Base-by-base conservation (phyloP, 2,329 filamentous ascomycete species). In the Scytalidium lignicola region DNA sequence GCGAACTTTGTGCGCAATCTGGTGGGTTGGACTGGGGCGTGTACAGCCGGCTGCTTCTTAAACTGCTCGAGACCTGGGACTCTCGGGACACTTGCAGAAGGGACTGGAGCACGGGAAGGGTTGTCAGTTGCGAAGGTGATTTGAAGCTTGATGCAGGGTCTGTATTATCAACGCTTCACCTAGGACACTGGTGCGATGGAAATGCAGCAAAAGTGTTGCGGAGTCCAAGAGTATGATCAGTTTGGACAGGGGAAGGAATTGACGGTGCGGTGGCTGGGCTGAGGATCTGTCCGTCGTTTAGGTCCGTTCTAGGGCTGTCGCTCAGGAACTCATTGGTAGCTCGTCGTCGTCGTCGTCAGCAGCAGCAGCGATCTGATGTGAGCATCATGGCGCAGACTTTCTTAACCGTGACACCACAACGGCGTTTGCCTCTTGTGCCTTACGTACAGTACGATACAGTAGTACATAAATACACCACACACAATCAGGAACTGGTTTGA, bases 191-290 rank as follows among this genome's bases (percentile, higher is more conserved):
- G 32, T 37, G 32, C 15, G 32, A 37, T 37, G 12, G n/a, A 37
- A 37, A 37, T 37, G 32, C 23, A 26, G 23, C 23, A 26, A 26
- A n/a, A 26, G 23, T 26, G 23, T 6, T 6, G 23, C 23, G 23
- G 23, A 26, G 23, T 10, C 10, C 23, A n/a, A n/a, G 23, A 26
- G 23, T 26, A 26, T 26, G 23, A 6, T 26, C 23, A 26, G 10
- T 5, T 26, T 26, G 5, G 6, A 26, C 23, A 26, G 23, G 23
- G 23, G 23, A 26, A 26, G 23, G 23, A 26, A 37, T 97, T 97
- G 65, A 99, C 90, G 46, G 88, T 90, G 68, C 92, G 80, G 65
- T 85, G 79, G 21, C 85, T 85, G 23, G 23, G 23, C 23, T 26
- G 23, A 26, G 23, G 23, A 26, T 6, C 23, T 26, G 32, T 37